Conservation (phyloP, 2,329 filamentous ascomycete genomes). For the Microcyclospora pomicola region DNA sequence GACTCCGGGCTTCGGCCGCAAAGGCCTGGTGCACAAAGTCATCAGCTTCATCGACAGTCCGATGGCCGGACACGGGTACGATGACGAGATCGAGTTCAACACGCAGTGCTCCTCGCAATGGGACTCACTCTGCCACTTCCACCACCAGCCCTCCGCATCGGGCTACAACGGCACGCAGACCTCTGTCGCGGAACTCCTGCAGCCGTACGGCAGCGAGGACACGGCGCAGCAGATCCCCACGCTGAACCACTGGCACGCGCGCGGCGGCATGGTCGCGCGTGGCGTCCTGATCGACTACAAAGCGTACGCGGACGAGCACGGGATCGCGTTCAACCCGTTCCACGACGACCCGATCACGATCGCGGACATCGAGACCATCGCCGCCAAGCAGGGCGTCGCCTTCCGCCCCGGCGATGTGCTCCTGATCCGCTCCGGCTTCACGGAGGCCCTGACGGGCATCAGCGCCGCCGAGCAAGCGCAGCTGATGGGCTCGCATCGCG, state of each 20-base stretch:
- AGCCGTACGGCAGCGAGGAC: slow-evolving; percentile 17
- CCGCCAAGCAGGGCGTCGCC: slow-evolving; percentile 29
- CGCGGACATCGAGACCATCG: slow-evolving; percentile 30
- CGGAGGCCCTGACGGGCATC: slow-evolving; percentile 29
- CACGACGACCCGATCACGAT: slow-evolving; percentile 34
- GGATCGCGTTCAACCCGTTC: slow-evolving; percentile 42
- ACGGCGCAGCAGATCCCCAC: slow-evolving; percentile 17
- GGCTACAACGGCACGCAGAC: slow-evolving; percentile 39
- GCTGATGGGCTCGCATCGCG: slow-evolving; percentile 26
- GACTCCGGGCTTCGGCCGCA: slow-evolving; percentile 23
- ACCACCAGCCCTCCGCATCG: slow-evolving; percentile 25
- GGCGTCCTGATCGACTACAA: slow-evolving; percentile 46
- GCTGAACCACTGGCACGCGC: slow-evolving; percentile 35
- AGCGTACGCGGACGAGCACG: slow-evolving; percentile 43
- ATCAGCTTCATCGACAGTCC: slow-evolving; percentile 23
- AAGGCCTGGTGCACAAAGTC: slow-evolving; percentile 23
- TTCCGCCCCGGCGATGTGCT: slow-evolving; percentile 42
- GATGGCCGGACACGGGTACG: slow-evolving; percentile 24
- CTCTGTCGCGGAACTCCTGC: slow-evolving; percentile 14
- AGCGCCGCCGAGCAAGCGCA: slow-evolving; percentile 25
- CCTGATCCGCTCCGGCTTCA: slow-evolving; percentile 41
- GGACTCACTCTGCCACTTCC: slow-evolving; percentile 33
- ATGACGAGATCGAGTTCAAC: slow-evolving; percentile 35
- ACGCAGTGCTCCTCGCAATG: slow-evolving; percentile 34
- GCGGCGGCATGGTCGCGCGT: slow-evolving; percentile 40